These are phyloP conservation scores for Plasmodium gaboni DNA, from an alignment of 169 alveolate species.

Conservation along the genomic window DNA sequence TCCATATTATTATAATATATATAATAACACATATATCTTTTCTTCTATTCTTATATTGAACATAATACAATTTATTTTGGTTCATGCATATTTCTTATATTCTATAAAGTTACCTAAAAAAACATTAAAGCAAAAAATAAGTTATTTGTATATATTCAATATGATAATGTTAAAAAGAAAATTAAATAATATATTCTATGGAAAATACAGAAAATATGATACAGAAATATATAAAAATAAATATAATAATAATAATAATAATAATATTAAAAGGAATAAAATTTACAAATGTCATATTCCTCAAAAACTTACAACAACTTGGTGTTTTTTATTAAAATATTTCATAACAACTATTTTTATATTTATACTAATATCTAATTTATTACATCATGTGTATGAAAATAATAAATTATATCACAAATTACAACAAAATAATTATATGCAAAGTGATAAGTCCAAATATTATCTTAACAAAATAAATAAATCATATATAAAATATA, in stretches of 20 bases:
- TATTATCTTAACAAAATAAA: too few relatives aligned
- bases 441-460: too few relatives aligned
- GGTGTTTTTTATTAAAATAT: slow-evolving; percentile 62
- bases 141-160: slow-evolving; percentile 22
- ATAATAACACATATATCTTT: background rate
- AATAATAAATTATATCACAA: too few relatives aligned
- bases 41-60: background rate
- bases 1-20: slow-evolving; percentile 1
- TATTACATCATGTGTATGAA: slow-evolving; percentile 12
- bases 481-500: too few relatives aligned
- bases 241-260: background rate
- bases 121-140: slow-evolving; percentile 14
- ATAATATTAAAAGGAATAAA: background rate
- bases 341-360: slow-evolving; percentile 41
- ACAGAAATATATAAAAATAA: background rate
- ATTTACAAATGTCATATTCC: background rate
- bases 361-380: slow-evolving; percentile 10
- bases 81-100: slow-evolving; percentile 9
- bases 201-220: slow-evolving; percentile 18
- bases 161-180: slow-evolving; percentile 24
- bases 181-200: slow-evolving; percentile 61
- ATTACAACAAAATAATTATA: too few relatives aligned
- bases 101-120: background rate
- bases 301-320: slow-evolving; percentile 17
- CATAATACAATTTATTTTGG: background rate